Conservation (phyloP, 306 rosid genomes). For the Ochetophila trinervis region DNA sequence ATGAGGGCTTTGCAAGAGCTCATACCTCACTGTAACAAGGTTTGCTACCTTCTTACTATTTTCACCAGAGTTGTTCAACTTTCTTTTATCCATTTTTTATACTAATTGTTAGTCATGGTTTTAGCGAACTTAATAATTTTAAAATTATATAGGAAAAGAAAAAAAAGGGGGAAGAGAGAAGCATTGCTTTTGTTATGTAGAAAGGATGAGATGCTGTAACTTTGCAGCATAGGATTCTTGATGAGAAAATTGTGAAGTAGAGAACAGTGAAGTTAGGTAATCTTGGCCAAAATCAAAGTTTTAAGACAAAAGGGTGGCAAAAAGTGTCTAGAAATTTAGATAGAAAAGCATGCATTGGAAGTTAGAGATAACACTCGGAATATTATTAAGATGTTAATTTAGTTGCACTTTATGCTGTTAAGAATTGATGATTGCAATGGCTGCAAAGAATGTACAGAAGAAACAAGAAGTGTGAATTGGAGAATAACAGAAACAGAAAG, state of each 20-base stretch:
- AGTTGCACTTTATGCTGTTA: neutral
- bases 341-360: slow-evolving; percentile 11
- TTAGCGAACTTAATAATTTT: too few species aligned
- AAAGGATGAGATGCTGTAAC: too few species aligned
- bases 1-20: slow-evolving; percentile 86
- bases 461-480: neutral
- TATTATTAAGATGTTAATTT: neutral
- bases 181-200: too few species aligned
- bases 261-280: neutral
- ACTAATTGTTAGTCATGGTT: too few species aligned
- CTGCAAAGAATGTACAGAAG: neutral
- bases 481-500: neutral
- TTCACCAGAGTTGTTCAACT: neutral
- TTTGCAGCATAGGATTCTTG: too few species aligned
- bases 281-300: neutral
- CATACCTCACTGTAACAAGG: slow-evolving; percentile 89
- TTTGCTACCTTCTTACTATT: slow-evolving; percentile 25
- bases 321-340: neutral
- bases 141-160: too few species aligned
- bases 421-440: neutral
- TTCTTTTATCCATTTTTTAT: neutral
- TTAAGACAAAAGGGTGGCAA: neutral
- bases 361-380: neutral
- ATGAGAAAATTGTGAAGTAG: too few species aligned
- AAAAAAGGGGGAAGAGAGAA: too few species aligned